Conservation (phyloP, 257 asterid genomes). For the Lycium barbarum region DNA sequence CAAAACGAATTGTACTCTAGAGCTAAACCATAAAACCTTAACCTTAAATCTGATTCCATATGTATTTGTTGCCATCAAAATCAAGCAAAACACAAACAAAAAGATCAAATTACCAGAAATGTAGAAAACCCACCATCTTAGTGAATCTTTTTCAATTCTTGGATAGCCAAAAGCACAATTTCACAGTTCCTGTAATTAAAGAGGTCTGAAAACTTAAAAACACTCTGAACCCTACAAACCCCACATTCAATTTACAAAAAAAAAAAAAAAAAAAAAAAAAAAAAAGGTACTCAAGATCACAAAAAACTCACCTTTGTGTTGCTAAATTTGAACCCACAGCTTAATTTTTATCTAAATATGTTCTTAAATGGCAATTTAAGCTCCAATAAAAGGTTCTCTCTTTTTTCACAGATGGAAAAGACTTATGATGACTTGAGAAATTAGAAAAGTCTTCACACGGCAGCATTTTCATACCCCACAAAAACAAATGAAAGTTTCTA, state of each 20-base stretch:
- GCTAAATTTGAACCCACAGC: slow-evolving; percentile 25
- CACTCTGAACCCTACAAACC: slow-evolving; percentile 1
- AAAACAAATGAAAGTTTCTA: slow-evolving; percentile 2
- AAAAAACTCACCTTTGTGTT: slow-evolving; percentile 33
- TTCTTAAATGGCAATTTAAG: neutral
- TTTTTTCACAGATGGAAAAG: slow-evolving; percentile 10
- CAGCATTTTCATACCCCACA: slow-evolving; percentile 25
- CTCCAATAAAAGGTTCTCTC: neutral
- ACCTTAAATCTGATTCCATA: neutral
- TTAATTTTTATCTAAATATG: neutral
- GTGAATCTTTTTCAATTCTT: too few relatives aligned
- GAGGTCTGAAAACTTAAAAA: neutral
- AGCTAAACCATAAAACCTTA: neutral
- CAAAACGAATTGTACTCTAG: neutral
- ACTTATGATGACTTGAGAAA: slow-evolving; percentile 17
- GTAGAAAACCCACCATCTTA: slow-evolving; percentile 22
- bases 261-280: neutral
- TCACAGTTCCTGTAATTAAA: neutral
- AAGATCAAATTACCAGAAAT: slow-evolving; percentile 16
- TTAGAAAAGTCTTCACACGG: slow-evolving; percentile 43
- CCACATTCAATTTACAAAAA: neutral
- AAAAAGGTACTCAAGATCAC: neutral
- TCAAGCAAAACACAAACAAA: neutral
- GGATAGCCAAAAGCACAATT: too few relatives aligned
- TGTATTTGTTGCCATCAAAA: neutral